A percentile compares a stretch with the other conserved stretches of the same genome.
These are phyloP conservation scores for Lathyrus aphaca DNA, from an alignment of 306 rosid species.

Conservation along the genomic window DNA sequence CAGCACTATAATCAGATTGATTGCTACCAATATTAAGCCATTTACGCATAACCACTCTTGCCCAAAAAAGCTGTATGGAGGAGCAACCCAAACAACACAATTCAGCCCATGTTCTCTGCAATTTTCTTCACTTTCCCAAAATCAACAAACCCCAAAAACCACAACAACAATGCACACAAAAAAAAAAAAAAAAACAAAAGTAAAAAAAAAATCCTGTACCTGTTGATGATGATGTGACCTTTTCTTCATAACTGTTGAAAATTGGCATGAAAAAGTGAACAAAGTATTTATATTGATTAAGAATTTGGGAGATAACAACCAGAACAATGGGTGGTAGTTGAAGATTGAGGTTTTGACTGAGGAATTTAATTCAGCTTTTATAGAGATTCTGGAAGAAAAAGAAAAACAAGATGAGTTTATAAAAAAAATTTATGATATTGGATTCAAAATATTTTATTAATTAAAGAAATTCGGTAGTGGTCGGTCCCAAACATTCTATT, in stretches of 20 bases:
- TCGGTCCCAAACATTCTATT: too few species aligned
- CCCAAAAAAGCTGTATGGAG: slow-evolving; percentile 94
- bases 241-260: slow-evolving; percentile 46
- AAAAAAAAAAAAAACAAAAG: not conserved
- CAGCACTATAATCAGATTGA: slow-evolving; percentile 91
- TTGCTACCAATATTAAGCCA: slow-evolving; percentile 79
- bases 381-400: not conserved
- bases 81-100: slow-evolving; percentile 89
- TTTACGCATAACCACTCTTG: slow-evolving; percentile 74
- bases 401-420: not conserved
- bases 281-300: not conserved
- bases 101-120: slow-evolving; percentile 91
- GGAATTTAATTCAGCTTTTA: slow-evolving; percentile 4
- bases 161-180: not conserved
- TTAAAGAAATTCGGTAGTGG: not conserved
- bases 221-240: slow-evolving; percentile 48
- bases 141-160: slow-evolving; percentile 47
- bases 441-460: not conserved
- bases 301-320: not conserved
- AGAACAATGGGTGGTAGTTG: not conserved
- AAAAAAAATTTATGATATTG: too few species aligned
- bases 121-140: slow-evolving; percentile 55
- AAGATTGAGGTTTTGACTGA: slow-evolving; percentile 18
- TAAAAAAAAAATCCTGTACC: slow-evolving; percentile 46
- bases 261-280: slow-evolving; percentile 21